Percentiles rank a stretch among this genome's conserved stretches.
Conservation (phyloP, 345 rosid species). For the thale cress (Arabidopsis thaliana) region TAIR10.1 NC_003071.7:13891001-13891500, state of each 20-base stretch:
- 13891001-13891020: conserved; percentile 38
- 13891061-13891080: conserved; percentile 40
- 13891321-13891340: not conserved
- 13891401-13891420: not conserved
- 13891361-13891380: not conserved
- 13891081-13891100: conserved; percentile 36
- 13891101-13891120: conserved; percentile 41
- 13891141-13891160: conserved; percentile 12
- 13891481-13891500: too few relatives aligned
- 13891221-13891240: not conserved
- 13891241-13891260: conserved; percentile 16
- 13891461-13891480: not conserved
- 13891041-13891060: conserved; percentile 47
- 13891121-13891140: conserved; percentile 34
- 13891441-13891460: not conserved
- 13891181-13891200: conserved; percentile 1
- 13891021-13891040: conserved; percentile 68
- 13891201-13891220: not conserved
- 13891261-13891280: not conserved
- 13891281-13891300: not conserved
- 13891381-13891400: not conserved
- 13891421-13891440: not conserved
- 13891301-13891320: not conserved
- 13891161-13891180: not conserved
- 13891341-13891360: not conserved